Evolutionary conservation across 2,329 filamentous ascomycete species (phyloP), one percentile per base, ranked within the genome.

Genomic region (Arachnopeziza araneosa): DNA sequence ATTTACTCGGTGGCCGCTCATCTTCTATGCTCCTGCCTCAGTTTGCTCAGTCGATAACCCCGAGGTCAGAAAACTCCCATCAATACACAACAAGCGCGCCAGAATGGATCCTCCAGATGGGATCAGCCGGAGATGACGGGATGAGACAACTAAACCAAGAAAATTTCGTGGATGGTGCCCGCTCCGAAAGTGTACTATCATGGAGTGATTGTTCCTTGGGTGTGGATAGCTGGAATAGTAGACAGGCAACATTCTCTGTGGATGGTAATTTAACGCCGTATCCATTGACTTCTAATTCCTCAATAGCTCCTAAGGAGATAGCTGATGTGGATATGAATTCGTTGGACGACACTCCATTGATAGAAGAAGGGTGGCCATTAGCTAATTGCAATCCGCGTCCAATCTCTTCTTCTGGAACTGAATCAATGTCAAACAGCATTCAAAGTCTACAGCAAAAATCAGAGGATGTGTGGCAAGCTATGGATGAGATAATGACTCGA

Each of bases 341-440:
- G 5, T 44, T 44, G 6, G 36, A 44, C 0, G 75, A 82, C 17
- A 73, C 80, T 14, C 76, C 76, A 1, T 6, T 44, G 12, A 76
- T 79, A 1, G 79, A 82, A 63, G 75, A 75, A 1, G 77, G 76
- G 0, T 83, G 80, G 80, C 79, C 80, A 14, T 66, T 83, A 30
- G 80, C 79, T 2, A 74, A 79, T 21, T 82, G 80, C 67, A 82
- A 78, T 59, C 77, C 76, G 1, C 75, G 74, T 1, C 71, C 75
- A 14, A 79, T 74, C 63, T 78, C 78, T 0, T 76, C 73, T 1
- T 69, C 73, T 1, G 82, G 79, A 55, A 79, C 4, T 44, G 36
- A 44, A 14, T 44, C 36, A 19, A 19, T 44, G 36, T 44, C 36
- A 12, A 44, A 44, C 36, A 19, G 17, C 61, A 73, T 83, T 0